Evolutionary conservation across 441 rosid genomes (phyloP), one percentile per base, ranked within the genome.

Genomic region (Pelargonium exstipulatum): DNA sequence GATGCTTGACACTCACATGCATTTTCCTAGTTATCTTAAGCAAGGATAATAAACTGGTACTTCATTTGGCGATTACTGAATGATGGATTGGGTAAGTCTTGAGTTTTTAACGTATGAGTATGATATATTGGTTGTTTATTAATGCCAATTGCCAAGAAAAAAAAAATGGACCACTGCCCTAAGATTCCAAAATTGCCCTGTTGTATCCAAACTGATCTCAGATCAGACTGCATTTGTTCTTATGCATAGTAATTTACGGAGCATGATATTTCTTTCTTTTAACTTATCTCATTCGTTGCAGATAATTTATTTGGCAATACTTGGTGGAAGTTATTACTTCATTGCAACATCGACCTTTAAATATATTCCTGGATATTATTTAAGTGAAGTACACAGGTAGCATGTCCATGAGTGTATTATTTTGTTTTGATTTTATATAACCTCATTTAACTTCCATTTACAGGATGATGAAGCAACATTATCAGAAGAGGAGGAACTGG

Each of bases 391-490:
- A 76, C 97, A 94, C 84, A 88, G 83, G 98, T 88, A 83, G 43
- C 20, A 26, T 69, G 0, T 20, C 20, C 20, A 16, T 55, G 22
- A 55, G 17, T 51, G 57, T 26, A 16, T 66, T 3, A 24, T 68
- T n/a, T 61, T 26, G 48, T 73, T 71, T 2, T 51, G 51, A 40
- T 72, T 68, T 20, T 66, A 14, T 37, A 16, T 68, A 58, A 22
- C 58, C 42, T 4, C 9, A n/a, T 42, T 53, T 69, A 69, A 66
- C 68, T 71, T 67, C 20, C 66, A 73, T 80, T 69, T 26, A 65
- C 79, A 96, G 98, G 99, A 96, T 83, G 98, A 96, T 75, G 99
- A 96, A 84, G 81, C 96, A 48, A 93, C 99, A 65, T 81, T 91
- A 74, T 82, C 80, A 5, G 92, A 87, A 71, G 99, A 96, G 84